Percentiles rank a stretch among this genome's conserved stretches.
Conservation (phyloP, 345 rosid genomes). For the Sapria himalayana region DNA sequence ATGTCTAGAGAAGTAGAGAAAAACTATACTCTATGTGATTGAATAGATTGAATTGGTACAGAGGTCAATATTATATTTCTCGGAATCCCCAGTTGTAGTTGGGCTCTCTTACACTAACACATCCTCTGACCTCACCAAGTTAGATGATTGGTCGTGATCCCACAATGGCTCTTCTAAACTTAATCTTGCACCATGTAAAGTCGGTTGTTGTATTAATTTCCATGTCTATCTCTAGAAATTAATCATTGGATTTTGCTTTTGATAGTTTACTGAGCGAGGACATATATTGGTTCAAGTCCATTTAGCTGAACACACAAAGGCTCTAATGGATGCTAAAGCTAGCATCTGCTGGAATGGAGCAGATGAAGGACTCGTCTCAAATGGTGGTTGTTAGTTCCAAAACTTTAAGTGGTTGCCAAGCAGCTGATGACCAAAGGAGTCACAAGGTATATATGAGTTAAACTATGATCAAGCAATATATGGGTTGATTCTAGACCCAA, state of each 20-base stretch:
- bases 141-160: too few relatives aligned
- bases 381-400: constrained; percentile 21
- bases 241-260: constrained; percentile 7
- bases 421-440: constrained; percentile 66
- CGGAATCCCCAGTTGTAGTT: constrained; percentile 51
- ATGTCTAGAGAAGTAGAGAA: too few relatives aligned
- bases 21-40: too few relatives aligned
- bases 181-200: too few relatives aligned
- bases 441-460: too few relatives aligned
- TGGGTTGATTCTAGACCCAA: too few relatives aligned
- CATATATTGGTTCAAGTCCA: constrained; percentile 87
- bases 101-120: constrained; percentile 55
- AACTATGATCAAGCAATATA: too few relatives aligned
- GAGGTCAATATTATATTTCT: constrained; percentile 43
- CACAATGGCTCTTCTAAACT: too few relatives aligned
- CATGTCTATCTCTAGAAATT: too few relatives aligned
- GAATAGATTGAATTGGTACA: too few relatives aligned
- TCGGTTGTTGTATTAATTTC: too few relatives aligned
- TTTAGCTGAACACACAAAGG: constrained; percentile 37
- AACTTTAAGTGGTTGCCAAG: constrained; percentile 79
- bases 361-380: constrained; percentile 15
- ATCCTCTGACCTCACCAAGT: constrained; percentile 23
- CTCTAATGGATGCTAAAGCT: constrained; percentile 14
- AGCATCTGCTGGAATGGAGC: constrained; percentile 23
- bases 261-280: constrained; percentile 86